Conservation (phyloP, 2,329 filamentous ascomycete genomes). For the Cladobotryum mycophilum region DNA sequence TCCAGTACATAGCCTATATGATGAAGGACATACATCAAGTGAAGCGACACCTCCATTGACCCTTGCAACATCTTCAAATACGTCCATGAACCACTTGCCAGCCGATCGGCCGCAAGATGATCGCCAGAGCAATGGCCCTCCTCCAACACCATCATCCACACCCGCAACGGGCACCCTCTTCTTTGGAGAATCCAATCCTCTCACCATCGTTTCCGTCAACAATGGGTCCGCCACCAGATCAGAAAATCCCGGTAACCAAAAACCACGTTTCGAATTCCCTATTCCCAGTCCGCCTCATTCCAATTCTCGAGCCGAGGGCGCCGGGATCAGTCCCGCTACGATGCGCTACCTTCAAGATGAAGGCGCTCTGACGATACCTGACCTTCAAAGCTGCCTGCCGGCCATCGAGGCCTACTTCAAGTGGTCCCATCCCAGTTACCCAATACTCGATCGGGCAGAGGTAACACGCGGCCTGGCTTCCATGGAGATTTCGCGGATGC, state of each 20-base stretch:
- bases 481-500: constrained; percentile 39
- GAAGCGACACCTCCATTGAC: background rate
- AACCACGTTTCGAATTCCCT: constrained; percentile 24
- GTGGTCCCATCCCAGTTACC: constrained; percentile 52
- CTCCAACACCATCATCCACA: constrained; percentile 1
- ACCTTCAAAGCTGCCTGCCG: constrained; percentile 33
- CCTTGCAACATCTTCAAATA: background rate
- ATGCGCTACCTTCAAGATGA: constrained; percentile 43
- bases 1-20: too few relatives aligned
- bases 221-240: constrained; percentile 8
- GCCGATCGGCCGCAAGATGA: background rate
- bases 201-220: constrained; percentile 27
- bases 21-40: background rate
- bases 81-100: background rate
- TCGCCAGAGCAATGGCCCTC: background rate
- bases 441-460: constrained; percentile 42
- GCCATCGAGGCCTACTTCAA: constrained; percentile 47
- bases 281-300: constrained; percentile 22
- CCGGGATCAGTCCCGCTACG: constrained; percentile 40
- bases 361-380: constrained; percentile 39
- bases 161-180: constrained; percentile 24
- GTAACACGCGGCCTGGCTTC: constrained; percentile 34
- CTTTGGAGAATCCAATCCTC: constrained; percentile 35
- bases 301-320: constrained; percentile 15
- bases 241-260: constrained; percentile 5